phyloP scores from a whole-genome alignment of 2,329 filamentous ascomycete genomes.

The Monilinia aucupariae region DNA sequence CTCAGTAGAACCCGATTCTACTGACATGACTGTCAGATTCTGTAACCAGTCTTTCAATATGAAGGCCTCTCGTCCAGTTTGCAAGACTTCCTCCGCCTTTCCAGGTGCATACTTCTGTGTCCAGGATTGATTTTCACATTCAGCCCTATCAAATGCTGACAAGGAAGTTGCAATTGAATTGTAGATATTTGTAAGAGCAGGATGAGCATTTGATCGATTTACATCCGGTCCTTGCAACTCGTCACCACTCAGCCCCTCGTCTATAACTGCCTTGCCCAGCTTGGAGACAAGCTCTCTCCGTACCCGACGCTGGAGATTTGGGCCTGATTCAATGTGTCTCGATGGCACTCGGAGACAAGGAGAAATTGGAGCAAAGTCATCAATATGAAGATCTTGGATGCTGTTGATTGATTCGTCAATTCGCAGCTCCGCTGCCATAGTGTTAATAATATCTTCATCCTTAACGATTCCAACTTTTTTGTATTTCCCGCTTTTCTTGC shows the following conservation, averaged over 20 bases:
- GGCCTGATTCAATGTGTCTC: slow-evolving; percentile 54
- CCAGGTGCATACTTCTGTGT: slow-evolving; percentile 76
- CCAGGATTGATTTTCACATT: slow-evolving; percentile 72
- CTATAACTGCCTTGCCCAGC: slow-evolving; percentile 12
- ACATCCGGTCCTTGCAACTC: slow-evolving; percentile 34
- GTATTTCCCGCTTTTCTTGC: slow-evolving; percentile 31
- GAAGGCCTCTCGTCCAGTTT: slow-evolving; percentile 62
- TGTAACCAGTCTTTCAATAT: slow-evolving; percentile 78
- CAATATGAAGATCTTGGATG: slow-evolving; percentile 28
- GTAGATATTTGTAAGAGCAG: slow-evolving; percentile 56
- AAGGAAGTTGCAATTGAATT: slow-evolving; percentile 53
- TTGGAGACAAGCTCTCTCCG: slow-evolving; percentile 40
- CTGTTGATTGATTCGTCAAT: slow-evolving; percentile 21
- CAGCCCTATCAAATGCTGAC: slow-evolving; percentile 74
- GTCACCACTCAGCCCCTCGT: slow-evolving; percentile 35
- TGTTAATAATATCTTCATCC: slow-evolving; percentile 30
- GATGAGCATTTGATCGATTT: slow-evolving; percentile 40
- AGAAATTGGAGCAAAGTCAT: slow-evolving; percentile 41
- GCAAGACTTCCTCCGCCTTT: slow-evolving; percentile 66
- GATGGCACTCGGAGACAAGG: slow-evolving; percentile 48
- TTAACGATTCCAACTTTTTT: slow-evolving; percentile 25
- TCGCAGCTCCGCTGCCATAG: slow-evolving; percentile 23
- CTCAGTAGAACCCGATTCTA: slow-evolving; percentile 53
- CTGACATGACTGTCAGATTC: slow-evolving; percentile 67
- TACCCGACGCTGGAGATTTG: slow-evolving; percentile 47